phyloP scores from a whole-genome alignment of 306 rosid species.

The Acacia melanoxylon region DNA sequence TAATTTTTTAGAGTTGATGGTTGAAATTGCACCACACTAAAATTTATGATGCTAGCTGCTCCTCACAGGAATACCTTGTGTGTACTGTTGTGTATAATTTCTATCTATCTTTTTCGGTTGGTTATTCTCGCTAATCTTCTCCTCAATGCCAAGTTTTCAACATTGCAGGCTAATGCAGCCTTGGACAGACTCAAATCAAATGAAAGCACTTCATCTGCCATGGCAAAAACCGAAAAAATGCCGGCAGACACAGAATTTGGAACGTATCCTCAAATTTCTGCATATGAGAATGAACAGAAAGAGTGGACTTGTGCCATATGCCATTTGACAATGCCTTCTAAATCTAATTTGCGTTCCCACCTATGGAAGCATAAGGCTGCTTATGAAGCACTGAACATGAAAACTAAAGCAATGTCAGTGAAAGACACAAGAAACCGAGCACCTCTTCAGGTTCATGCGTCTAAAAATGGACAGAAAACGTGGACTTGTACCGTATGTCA shows the following conservation, averaged over 20 bases:
- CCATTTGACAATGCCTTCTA: constrained; percentile 20
- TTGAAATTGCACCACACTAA: too few relatives aligned
- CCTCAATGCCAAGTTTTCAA: constrained; percentile 23
- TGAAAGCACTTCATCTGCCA: constrained; percentile 22
- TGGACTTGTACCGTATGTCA: constrained; percentile 54
- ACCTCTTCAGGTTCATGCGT: constrained; percentile 16
- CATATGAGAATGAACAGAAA: constrained; percentile 37
- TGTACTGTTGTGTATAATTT: neutral
- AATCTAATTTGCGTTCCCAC: constrained; percentile 4
- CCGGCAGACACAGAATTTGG: neutral
- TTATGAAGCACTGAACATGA: too few relatives aligned
- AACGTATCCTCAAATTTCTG: constrained; percentile 27
- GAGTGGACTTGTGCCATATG: constrained; percentile 55
- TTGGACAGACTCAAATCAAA: constrained; percentile 4
- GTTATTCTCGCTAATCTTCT: neutral
- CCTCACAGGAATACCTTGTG: too few relatives aligned
- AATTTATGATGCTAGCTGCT: too few relatives aligned
- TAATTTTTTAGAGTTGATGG: too few relatives aligned
- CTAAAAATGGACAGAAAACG: constrained; percentile 39
- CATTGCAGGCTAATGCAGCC: constrained; percentile 30
- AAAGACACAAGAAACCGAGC: constrained; percentile 16
- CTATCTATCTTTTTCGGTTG: neutral
- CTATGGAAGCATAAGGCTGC: too few relatives aligned
- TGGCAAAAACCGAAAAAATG: neutral
- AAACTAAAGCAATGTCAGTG: too few relatives aligned